A percentile compares a stretch with the other conserved stretches of the same genome.
phyloP scores from a whole-genome alignment of 2,329 filamentous ascomycete species.

The Venturia oleaginea region DNA sequence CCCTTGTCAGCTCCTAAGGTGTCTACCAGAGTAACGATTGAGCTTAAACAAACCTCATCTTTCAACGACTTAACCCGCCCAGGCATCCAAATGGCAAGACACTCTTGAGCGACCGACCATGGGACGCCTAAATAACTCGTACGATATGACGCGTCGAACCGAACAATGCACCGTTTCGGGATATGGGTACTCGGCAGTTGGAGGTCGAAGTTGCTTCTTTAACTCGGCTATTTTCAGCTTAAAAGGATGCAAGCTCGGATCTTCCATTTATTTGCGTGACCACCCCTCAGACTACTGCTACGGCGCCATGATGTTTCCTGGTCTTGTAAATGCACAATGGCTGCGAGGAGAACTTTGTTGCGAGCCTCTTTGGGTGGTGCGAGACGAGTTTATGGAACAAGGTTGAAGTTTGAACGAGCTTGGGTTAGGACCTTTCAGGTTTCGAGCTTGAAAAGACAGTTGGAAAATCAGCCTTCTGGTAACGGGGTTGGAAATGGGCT shows the following conservation, averaged over 20 bases:
- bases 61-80: conserved; percentile 53
- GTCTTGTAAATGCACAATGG: neutral
- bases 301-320: neutral
- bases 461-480: neutral
- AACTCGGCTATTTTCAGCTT: neutral
- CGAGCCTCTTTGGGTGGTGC: neutral
- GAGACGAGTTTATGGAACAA: neutral
- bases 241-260: conserved; percentile 2
- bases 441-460: neutral
- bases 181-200: neutral
- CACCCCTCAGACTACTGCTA: neutral
- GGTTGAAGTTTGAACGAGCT: conserved; percentile 1
- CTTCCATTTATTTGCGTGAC: neutral
- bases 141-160: neutral
- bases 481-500: neutral
- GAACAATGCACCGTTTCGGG: conserved; percentile 1
- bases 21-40: conserved; percentile 6
- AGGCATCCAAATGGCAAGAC: conserved; percentile 50
- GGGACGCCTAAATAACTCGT: neutral
- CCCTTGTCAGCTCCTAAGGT: neutral
- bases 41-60: conserved; percentile 49
- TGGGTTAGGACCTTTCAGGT: neutral
- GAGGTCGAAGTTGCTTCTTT: neutral
- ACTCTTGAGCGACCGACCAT: conserved; percentile 13
- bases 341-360: neutral